Base-by-base conservation (phyloP, 2,329 filamentous ascomycete genomes). In the Pyrenochaeta sp. region DNA sequence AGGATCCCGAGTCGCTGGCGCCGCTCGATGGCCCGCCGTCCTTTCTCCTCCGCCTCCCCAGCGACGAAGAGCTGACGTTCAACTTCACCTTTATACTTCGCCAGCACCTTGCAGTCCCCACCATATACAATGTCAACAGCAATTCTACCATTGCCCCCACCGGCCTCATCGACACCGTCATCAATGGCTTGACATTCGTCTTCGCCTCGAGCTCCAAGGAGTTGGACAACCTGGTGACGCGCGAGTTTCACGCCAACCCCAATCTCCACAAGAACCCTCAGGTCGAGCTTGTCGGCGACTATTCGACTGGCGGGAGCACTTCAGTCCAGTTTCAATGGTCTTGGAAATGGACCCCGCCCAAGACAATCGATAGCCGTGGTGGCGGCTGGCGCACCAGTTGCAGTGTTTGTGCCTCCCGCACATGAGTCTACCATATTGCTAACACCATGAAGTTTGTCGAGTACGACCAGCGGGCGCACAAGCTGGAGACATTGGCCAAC, bases 231-330 rank as follows among this genome's bases (percentile, higher is more conserved):
- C 77, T 99, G 32, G 87, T 97, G 34, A 97, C 93, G 11, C 82
- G 92, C 60, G 94, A 99, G 71, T 97, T 99, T 63, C 91, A 97
- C 60, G 91, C 93, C 55, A 91, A 99, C 65, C 94, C 94, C 1
- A 99, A 99, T 65, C 78, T 99, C 42, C 94, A 99, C 77, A 97
- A 96, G 69, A 97, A 96, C 67, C 82, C 91, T 41, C 97, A 97
- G 67, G 94, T 99, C 26, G 88, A 95, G 63, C 80, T 97, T 30
- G 86, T 99, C n/a, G 94, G 94, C 3, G 91, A 96, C 69, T 96
- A 88, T 67, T 81, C 83, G 3, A 99, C 94, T 0, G 85, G 81
- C 21, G 92, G 93, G n/a, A 89, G 79, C 61, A 78, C 87, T 6
- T 93, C 90, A 2, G 87, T 96, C 20, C 86, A 90, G 22, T 96